Conservation (phyloP, 1,284 basidiomycete genomes). For the Boletellus deceptivus region DNA sequence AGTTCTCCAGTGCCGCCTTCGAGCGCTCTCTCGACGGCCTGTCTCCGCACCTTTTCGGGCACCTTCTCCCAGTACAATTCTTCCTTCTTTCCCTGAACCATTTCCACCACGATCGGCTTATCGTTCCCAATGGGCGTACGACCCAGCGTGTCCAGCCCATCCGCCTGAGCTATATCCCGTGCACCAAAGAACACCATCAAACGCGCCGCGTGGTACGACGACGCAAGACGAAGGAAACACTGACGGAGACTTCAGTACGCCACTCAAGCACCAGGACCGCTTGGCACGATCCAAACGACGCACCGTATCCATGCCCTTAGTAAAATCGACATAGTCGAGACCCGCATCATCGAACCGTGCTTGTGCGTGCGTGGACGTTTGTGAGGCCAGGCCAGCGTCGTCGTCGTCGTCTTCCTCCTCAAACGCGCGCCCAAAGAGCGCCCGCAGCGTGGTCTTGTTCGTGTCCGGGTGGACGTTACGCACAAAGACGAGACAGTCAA, state of each 20-base stretch:
- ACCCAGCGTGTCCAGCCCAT: conserved; percentile 50
- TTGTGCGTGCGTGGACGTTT: background rate
- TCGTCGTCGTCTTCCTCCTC: conserved; percentile 5
- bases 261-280: background rate
- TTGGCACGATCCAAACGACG: conserved; percentile 17
- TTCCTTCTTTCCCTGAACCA: conserved; percentile 61
- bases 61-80: conserved; percentile 76
- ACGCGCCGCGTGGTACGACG: conserved; percentile 43
- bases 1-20: background rate
- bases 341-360: conserved; percentile 17
- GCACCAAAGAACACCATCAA: conserved; percentile 48
- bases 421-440: conserved; percentile 51
- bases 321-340: conserved; percentile 75
- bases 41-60: conserved; percentile 62
- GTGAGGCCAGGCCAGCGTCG: too few species aligned
- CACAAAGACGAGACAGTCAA: conserved; percentile 63
- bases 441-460: conserved; percentile 73
- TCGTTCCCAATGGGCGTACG: conserved; percentile 11
- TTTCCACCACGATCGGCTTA: conserved; percentile 46
- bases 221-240: conserved; percentile 72
- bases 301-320: conserved; percentile 72
- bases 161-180: conserved; percentile 39
- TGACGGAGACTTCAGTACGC: conserved; percentile 25
- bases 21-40: conserved; percentile 53
- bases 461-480: conserved; percentile 68